phyloP scores from a whole-genome alignment of 23 red algal species.

The Gracilaria gracilis region DNA sequence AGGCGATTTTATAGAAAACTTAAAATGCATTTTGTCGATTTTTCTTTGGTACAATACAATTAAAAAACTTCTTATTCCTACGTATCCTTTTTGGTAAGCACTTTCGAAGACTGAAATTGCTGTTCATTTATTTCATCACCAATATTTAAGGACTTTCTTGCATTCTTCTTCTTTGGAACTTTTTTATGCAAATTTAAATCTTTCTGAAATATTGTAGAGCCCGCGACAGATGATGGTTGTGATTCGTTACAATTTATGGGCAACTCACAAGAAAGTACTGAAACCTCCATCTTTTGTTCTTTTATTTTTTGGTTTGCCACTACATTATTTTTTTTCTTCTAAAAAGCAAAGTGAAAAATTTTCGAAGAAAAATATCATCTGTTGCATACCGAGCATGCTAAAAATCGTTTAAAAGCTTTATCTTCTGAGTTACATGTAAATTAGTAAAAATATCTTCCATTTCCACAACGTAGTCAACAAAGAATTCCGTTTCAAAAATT shows the following conservation, averaged over 20 bases:
- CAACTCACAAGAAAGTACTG: not conserved
- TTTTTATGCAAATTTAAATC: not conserved
- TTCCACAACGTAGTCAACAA: not conserved
- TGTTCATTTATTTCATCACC: too few species aligned
- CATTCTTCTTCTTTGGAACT: not conserved
- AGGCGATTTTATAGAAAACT: not conserved
- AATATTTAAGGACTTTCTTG: too few species aligned
- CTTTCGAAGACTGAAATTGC: not conserved
- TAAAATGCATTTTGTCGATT: not conserved
- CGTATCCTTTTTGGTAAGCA: not conserved
- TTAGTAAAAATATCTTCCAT: not conserved
- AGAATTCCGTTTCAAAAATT: not conserved
- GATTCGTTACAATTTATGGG: not conserved
- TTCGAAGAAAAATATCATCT: not conserved
- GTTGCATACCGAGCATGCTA: not conserved
- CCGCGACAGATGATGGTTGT: not conserved
- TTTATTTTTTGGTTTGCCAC: conserved; percentile 1
- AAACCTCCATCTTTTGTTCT: not conserved
- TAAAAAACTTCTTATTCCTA: not conserved
- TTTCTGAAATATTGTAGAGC: not conserved
- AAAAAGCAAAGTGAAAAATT: not conserved
- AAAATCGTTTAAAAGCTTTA: not conserved
- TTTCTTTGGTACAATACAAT: not conserved
- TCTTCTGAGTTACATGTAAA: not conserved
- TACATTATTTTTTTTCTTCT: not conserved